A percentile compares a stretch with the other conserved stretches of the same genome.
phyloP scores from a whole-genome alignment of 345 rosid species.

The Arabidopsis arenosa region DNA sequence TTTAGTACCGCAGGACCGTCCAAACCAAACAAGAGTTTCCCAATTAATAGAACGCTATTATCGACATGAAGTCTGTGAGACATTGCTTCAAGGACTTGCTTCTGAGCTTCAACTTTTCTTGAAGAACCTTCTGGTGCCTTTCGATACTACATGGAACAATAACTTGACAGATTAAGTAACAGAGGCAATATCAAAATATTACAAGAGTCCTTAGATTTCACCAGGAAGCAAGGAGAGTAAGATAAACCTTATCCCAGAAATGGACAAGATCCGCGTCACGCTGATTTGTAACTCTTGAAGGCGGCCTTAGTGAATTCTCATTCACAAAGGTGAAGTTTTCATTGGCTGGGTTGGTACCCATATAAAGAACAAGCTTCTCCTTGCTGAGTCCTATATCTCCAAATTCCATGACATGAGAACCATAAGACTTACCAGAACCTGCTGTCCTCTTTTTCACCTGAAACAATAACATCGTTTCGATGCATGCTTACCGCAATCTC shows the following conservation, averaged over 20 bases:
- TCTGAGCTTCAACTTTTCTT: slow-evolving; percentile 76
- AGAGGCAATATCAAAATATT: not conserved
- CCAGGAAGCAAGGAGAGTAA: not conserved
- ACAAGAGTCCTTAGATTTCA: not conserved
- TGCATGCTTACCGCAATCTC: not conserved
- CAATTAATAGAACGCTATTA: slow-evolving; percentile 65
- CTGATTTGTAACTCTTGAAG: slow-evolving; percentile 77
- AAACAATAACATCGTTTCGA: slow-evolving; percentile 14
- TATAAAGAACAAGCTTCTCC: slow-evolving; percentile 60
- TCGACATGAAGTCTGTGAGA: slow-evolving; percentile 87
- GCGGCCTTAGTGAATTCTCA: slow-evolving; percentile 59
- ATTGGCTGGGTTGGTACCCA: slow-evolving; percentile 92
- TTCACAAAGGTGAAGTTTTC: slow-evolving; percentile 75
- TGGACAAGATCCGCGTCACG: slow-evolving; percentile 95
- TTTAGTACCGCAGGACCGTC: slow-evolving; percentile 62
- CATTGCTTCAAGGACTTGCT: slow-evolving; percentile 82
- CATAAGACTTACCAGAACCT: slow-evolving; percentile 51
- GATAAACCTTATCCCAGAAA: slow-evolving; percentile 85
- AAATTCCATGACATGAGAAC: slow-evolving; percentile 95
- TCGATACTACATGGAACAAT: slow-evolving; percentile 57
- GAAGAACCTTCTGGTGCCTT: slow-evolving; percentile 87
- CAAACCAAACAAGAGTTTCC: slow-evolving; percentile 78
- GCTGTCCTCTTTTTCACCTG: slow-evolving; percentile 85
- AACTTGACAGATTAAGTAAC: slow-evolving; percentile 14
- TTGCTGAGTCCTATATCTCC: slow-evolving; percentile 71